Evolutionary conservation across 2,329 filamentous ascomycete species (phyloP), one percentile per base, ranked within the genome.

Genomic region (Cytospora schulzeri): DNA sequence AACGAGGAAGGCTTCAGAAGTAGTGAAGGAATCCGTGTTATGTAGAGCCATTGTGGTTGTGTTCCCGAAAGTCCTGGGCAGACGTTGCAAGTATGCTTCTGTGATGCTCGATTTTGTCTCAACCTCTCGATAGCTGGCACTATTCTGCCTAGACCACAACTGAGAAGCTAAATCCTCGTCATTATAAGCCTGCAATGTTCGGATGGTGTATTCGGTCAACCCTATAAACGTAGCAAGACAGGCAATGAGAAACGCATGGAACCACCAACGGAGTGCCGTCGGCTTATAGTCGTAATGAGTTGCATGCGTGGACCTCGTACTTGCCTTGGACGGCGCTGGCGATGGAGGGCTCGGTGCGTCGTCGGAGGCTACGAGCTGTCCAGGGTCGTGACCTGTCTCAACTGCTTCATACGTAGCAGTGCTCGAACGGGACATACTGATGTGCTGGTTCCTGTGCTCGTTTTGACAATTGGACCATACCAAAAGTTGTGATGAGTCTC

Each of bases 261-360:
- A 65, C 60, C 64, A 65, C 64, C 64, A 65, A 24, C 64, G 56
- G 4, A 63, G 17, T 19, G 64, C 60, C 4, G 60, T 63, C 7
- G 64, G 64, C 24, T 63, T 65, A 41, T 65, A 63, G 6, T 65
- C 60, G n/a, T 33, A 24, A 17, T 24, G 26, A 8, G 4, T 48
- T n/a, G 14, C 14, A 48, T 5, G 45, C n/a, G 12, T 48, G 6
- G 12, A 5, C 31, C 6, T 33, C 15, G 26, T 9, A 9, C 14
- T 51, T 8, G 62, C 9, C 17, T 31, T 45, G 2, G 51, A 28
- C 1, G 29, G 11, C 29, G 14, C 6, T 41, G 8, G n/a, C 2
- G 3, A n/a, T 9, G 45, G 26, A 28, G 26, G 9, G 14, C 33
- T 29, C 2, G 58, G 12, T 3, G 3, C n/a, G 2, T 48, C 26